Percentiles rank a stretch among this genome's conserved stretches.
Evolutionary conservation across 2,329 filamentous ascomycete genomes (phyloP).

Genomic region (Colletotrichum lentis): DNA sequence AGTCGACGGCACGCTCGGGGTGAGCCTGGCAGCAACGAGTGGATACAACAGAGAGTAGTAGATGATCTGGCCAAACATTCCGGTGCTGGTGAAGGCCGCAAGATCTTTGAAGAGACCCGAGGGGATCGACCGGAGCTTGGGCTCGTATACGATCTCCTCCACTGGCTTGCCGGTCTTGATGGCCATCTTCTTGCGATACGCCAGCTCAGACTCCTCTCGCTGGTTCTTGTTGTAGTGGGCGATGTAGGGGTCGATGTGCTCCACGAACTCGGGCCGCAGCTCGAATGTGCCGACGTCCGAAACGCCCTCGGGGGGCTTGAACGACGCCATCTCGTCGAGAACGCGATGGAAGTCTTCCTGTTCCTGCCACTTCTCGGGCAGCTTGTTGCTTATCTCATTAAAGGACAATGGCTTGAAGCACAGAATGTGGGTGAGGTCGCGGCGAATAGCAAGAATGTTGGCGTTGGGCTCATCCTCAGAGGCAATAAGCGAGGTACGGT

Average conservation of each 20-base stretch:
- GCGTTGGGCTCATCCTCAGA: slow-evolving; percentile 71
- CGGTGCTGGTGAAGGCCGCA: slow-evolving; percentile 80
- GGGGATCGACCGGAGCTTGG: slow-evolving; percentile 77
- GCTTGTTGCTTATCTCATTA: slow-evolving; percentile 84
- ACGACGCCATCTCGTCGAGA: slow-evolving; percentile 86
- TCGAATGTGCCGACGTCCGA: slow-evolving; percentile 95
- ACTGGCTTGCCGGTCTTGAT: slow-evolving; percentile 83
- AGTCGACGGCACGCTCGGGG: slow-evolving; percentile 79
- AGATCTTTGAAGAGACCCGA: slow-evolving; percentile 81
- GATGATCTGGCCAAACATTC: slow-evolving; percentile 88
- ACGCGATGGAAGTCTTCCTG: slow-evolving; percentile 87
- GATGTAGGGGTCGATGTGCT: slow-evolving; percentile 93
- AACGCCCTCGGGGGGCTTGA: slow-evolving; percentile 88
- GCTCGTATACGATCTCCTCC: slow-evolving; percentile 91
- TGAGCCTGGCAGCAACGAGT: slow-evolving; percentile 71
- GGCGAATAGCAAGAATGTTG: slow-evolving; percentile 76
- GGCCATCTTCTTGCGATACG: slow-evolving; percentile 86
- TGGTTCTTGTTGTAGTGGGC: slow-evolving; percentile 97
- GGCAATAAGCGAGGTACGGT: slow-evolving; percentile 81
- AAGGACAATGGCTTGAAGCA: slow-evolving; percentile 97
- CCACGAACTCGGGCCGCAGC: slow-evolving; percentile 83
- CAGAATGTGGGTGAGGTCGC: slow-evolving; percentile 90
- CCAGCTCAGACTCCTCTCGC: slow-evolving; percentile 90
- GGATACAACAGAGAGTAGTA: slow-evolving; percentile 89
- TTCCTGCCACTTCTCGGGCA: slow-evolving; percentile 90